Evolutionary conservation across 257 asterid species (phyloP).

Genomic region (Perilla frutescens): DNA sequence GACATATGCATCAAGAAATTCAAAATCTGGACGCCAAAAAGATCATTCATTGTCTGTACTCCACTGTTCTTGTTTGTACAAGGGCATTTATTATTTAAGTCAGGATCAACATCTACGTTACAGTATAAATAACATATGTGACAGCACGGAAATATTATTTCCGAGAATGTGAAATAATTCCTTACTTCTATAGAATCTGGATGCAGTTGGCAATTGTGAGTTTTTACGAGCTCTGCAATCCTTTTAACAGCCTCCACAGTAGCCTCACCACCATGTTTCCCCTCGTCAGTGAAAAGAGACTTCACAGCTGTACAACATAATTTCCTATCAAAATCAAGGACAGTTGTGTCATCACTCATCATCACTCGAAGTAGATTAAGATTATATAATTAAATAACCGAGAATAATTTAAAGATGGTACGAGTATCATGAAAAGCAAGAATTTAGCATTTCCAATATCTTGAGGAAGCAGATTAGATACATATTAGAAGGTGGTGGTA

Average conservation of each 20-base stretch:
- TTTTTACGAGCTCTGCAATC: slow-evolving; percentile 88
- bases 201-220: slow-evolving; percentile 75
- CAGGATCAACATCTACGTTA: background rate
- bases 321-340: slow-evolving; percentile 58
- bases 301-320: slow-evolving; percentile 68
- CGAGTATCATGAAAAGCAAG: background rate
- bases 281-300: slow-evolving; percentile 80
- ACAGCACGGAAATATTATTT: slow-evolving; percentile 25
- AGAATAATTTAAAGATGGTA: background rate
- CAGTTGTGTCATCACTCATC: slow-evolving; percentile 5
- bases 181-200: slow-evolving; percentile 93
- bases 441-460: slow-evolving; percentile 13
- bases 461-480: background rate
- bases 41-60: slow-evolving; percentile 3
- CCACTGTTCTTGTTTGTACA: background rate
- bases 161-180: slow-evolving; percentile 1
- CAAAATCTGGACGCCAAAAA: background rate
- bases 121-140: slow-evolving; percentile 5
- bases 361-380: slow-evolving; percentile 12
- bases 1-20: background rate
- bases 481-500: slow-evolving; percentile 9
- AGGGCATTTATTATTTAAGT: background rate
- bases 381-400: slow-evolving; percentile 5
- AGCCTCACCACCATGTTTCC: slow-evolving; percentile 96
- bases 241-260: slow-evolving; percentile 87